Percentiles rank a stretch among this genome's conserved stretches.
Conservation (phyloP, 2,329 filamentous ascomycete species). For the Atkinsonella hypoxylon region DNA sequence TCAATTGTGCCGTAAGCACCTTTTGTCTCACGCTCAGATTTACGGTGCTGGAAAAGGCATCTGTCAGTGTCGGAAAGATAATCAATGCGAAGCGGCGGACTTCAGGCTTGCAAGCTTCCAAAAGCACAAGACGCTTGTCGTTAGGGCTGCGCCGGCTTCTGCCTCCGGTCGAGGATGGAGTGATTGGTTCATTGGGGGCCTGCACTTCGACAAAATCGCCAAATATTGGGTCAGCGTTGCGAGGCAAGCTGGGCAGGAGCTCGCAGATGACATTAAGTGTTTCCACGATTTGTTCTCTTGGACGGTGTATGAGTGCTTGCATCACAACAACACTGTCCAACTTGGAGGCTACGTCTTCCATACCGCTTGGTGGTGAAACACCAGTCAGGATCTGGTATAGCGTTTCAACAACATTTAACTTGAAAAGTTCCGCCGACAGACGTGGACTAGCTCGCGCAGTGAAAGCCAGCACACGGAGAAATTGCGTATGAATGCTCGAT, state of each 20-base stretch:
- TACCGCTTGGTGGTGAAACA: constrained; percentile 75
- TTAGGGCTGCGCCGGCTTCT: constrained; percentile 40
- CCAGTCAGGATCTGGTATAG: constrained; percentile 95
- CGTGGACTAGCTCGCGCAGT: constrained; percentile 79
- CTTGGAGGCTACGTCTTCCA: constrained; percentile 67
- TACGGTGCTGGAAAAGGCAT: constrained; percentile 95
- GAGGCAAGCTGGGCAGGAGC: constrained; percentile 65
- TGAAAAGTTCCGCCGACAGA: constrained; percentile 81
- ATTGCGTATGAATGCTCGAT: constrained; percentile 89
- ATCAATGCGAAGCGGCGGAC: constrained; percentile 89
- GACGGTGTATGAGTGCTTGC: constrained; percentile 93
- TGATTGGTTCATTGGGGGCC: constrained; percentile 26
- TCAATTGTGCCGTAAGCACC: constrained; percentile 87
- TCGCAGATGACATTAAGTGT: constrained; percentile 97
- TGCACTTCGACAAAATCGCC: constrained; percentile 33
- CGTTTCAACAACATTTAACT: constrained; percentile 94
- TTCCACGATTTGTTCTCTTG: constrained; percentile 91
- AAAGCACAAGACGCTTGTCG: constrained; percentile 69
- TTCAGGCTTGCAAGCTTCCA: constrained; percentile 74
- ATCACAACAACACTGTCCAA: constrained; percentile 96
- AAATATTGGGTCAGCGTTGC: constrained; percentile 31
- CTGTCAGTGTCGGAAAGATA: constrained; percentile 84
- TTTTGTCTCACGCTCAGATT: constrained; percentile 91
- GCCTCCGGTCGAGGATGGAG: constrained; percentile 22
- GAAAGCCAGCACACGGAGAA: constrained; percentile 82